Evolutionary conservation across 106 monocot genomes (phyloP), one percentile per base, ranked within the genome.

Genomic region (Triglochin maritima): DNA sequence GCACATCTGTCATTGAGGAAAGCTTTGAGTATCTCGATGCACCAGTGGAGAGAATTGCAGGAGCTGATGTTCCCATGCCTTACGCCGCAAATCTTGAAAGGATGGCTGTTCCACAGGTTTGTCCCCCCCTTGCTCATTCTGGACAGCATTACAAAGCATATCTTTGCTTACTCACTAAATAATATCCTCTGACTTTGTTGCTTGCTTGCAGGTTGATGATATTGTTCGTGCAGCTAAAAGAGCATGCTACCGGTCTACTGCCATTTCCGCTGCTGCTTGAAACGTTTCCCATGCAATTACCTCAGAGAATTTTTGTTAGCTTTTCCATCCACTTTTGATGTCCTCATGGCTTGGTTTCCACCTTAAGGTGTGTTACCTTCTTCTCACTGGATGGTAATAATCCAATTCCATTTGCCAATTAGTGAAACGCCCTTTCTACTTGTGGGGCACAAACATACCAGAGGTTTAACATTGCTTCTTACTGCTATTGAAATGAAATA

Each of bases 1-100:
- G 91, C 63, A 65, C 78, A 49, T 84, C 91, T 29, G 91, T 96
- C 5, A 50, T 91, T 41, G 90, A 96, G 72, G 96, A 91, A 70
- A 87, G 96, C 63, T 96, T 96, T 62, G 86, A 82, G 16, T 96
- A 88, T 71, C 85, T 96, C 4, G 96, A 96, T 68, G 90, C 91
- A 41, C 84, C 96, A 4, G 86, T 91, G 29, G 88, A 96, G 83
- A 90, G 96, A 70, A 88, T 96, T 46, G 70, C 88, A 55, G 96
- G 88, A 56, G 96, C 96, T 17, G 96, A 96, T 73, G 91, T 96
- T 47, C 96, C 96, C 5, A 96, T 84, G 91, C 91, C 96, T 43
- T 96, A 90, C 65, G 96, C 96, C 17, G 75, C 86, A 29, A 96
- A 90, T 68, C 86, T 96, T 16, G 96, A 96, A 82, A 85, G 91